A percentile compares a stretch with the other conserved stretches of the same genome.
phyloP scores from a whole-genome alignment of 75 land plant species.

The Cupressus sempervirens region DNA sequence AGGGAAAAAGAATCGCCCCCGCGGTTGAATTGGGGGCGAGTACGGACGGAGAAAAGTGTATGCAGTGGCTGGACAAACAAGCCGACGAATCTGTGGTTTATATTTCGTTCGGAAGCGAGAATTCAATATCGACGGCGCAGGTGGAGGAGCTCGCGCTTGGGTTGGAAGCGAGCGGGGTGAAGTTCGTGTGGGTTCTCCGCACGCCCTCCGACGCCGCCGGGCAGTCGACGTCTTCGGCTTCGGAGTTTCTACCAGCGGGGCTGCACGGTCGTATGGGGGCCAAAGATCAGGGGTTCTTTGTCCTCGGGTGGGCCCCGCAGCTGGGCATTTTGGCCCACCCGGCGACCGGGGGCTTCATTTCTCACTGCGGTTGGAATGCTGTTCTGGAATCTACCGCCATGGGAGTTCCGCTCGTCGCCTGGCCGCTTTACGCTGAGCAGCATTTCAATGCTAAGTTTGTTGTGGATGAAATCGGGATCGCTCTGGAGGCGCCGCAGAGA shows the following conservation, averaged over 20 bases:
- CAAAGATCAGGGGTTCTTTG: conserved; percentile 8
- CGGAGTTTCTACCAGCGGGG: conserved; percentile 11
- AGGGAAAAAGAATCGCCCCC: too few species aligned
- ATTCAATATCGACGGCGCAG: not conserved
- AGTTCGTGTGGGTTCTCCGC: conserved; percentile 30
- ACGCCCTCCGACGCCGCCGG: not conserved
- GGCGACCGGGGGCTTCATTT: conserved; percentile 32
- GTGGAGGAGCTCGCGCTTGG: conserved; percentile 33
- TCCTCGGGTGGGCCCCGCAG: conserved; percentile 40
- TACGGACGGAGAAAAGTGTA: not conserved
- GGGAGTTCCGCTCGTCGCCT: conserved; percentile 23
- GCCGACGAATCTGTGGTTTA: too few species aligned
- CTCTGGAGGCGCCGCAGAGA: conserved; percentile 23
- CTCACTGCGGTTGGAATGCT: conserved; percentile 41
- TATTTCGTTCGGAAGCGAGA: too few species aligned
- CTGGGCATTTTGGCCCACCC: conserved; percentile 26
- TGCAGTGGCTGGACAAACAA: not conserved
- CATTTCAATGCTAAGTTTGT: conserved; percentile 21
- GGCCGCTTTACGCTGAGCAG: conserved; percentile 39
- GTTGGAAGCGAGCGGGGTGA: conserved; percentile 22
- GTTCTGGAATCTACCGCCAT: conserved; percentile 22
- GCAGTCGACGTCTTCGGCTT: not conserved
- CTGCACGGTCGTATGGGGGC: conserved; percentile 5
- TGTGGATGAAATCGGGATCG: not conserved
- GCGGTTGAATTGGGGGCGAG: not conserved